These are phyloP conservation scores for Anthoceros angustus DNA, from an alignment of 225 moss, liverwort and hornwort genomes.

Conservation along the genomic window DNA sequence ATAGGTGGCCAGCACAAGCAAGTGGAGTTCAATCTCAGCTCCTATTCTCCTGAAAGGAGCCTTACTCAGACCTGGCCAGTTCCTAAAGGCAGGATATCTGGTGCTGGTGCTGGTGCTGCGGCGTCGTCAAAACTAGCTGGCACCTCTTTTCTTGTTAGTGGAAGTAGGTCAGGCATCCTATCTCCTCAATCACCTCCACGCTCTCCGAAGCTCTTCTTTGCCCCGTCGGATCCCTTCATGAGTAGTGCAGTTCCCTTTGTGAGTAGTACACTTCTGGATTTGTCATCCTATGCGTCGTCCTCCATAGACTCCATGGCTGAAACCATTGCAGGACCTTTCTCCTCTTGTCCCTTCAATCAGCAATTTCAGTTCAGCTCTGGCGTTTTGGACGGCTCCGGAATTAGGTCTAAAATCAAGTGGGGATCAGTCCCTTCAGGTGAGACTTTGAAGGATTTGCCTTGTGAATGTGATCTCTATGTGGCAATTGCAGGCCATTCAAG, in stretches of 20 bases:
- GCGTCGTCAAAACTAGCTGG: not conserved
- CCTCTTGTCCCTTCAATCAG: not conserved
- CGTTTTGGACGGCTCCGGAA: not conserved
- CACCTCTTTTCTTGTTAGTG: not conserved
- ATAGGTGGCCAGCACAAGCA: not conserved
- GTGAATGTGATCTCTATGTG: too few relatives aligned
- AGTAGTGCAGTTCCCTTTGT: not conserved
- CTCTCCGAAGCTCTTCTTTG: not conserved
- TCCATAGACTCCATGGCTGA: too few relatives aligned
- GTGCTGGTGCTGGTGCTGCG: not conserved
- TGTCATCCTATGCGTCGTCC: too few relatives aligned
- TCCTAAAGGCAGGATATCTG: not conserved
- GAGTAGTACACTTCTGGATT: not conserved
- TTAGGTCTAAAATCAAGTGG: not conserved
- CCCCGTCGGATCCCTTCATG: not conserved
- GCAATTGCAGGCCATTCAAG: too few relatives aligned
- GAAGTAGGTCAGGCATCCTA: constrained; percentile 2
- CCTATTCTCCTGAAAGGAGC: not conserved
- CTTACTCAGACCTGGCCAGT: not conserved
- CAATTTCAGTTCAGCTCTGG: not conserved
- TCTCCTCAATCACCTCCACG: not conserved
- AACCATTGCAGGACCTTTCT: not conserved
- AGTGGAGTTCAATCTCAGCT: not conserved
- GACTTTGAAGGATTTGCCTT: too few relatives aligned
- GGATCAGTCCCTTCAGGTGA: not conserved